phyloP scores from a whole-genome alignment of 306 rosid genomes.

The Pterocarpus santalinus region DNA sequence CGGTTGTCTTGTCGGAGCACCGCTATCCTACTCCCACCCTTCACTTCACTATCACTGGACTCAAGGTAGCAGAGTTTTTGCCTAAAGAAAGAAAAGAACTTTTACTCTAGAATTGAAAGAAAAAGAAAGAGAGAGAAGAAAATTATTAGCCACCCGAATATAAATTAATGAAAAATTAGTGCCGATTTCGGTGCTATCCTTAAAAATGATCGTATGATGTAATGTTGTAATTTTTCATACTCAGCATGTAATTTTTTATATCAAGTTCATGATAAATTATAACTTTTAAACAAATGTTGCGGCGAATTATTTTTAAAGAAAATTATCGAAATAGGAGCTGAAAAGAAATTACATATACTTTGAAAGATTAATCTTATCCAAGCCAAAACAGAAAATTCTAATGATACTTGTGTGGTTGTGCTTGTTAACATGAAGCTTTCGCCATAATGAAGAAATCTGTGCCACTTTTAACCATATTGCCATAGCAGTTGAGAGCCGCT shows the following conservation, averaged over 20 bases:
- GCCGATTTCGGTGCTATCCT: no score
- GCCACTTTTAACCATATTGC: not conserved
- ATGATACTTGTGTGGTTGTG: not conserved
- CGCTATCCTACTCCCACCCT: slow-evolving; percentile 5
- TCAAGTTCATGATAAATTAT: no score
- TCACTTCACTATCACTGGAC: not conserved
- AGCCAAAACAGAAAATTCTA: slow-evolving; percentile 1
- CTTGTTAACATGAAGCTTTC: no score
- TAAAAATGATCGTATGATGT: no score
- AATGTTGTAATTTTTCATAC: no score
- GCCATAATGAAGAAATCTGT: not conserved
- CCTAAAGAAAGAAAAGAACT: no score
- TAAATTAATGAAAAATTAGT: no score
- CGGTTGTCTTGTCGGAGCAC: slow-evolving; percentile 40
- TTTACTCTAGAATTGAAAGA: no score
- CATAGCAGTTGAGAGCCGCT: not conserved
- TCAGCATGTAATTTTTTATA: no score
- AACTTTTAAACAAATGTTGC: no score
- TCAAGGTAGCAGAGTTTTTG: not conserved
- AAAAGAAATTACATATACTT: not conserved
- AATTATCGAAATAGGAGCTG: no score
- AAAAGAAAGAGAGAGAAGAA: not conserved
- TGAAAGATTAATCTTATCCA: not conserved
- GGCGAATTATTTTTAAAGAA: no score
- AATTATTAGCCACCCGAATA: not conserved